A percentile compares a stretch with the other conserved stretches of the same genome.
Evolutionary conservation across 345 rosid genomes (phyloP).

Genomic region (Gossypioides kirkii): DNA sequence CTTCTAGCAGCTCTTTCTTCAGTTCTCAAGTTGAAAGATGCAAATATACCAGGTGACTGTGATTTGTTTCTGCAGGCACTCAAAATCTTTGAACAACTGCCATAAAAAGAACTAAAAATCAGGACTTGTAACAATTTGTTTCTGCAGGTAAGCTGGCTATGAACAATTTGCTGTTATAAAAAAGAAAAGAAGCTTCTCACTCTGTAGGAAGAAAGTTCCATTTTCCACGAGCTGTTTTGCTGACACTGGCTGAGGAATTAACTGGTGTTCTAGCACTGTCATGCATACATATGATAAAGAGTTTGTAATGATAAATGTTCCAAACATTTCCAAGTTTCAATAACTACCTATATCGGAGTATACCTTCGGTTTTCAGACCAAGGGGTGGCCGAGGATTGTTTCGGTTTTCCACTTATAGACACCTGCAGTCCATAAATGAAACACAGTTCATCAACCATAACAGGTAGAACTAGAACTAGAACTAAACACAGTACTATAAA

Average conservation of each 20-base stretch:
- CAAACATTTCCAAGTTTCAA: background rate
- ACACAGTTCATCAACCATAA: constrained; percentile 13
- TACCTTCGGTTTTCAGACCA: constrained; percentile 53
- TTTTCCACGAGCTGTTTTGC: constrained; percentile 48
- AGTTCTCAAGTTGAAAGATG: constrained; percentile 65
- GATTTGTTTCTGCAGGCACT: constrained; percentile 54
- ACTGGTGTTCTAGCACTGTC: constrained; percentile 45
- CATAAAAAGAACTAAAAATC: constrained; percentile 18
- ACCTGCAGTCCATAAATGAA: constrained; percentile 34
- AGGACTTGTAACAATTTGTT: constrained; percentile 7
- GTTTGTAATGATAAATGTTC: background rate
- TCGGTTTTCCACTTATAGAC: constrained; percentile 26
- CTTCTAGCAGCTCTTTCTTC: constrained; percentile 85
- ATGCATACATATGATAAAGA: constrained; percentile 1
- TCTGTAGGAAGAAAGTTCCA: constrained; percentile 73
- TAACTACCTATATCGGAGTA: background rate
- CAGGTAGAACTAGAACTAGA: background rate
- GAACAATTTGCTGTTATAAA: background rate
- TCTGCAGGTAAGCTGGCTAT: background rate
- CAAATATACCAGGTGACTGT: constrained; percentile 51
- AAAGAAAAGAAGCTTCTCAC: constrained; percentile 35
- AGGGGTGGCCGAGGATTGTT: constrained; percentile 48
- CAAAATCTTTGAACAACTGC: constrained; percentile 54
- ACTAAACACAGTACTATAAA: background rate
- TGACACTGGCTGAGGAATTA: constrained; percentile 39